Conservation (phyloP, 352 stramenopile genomes). For the Lagenidium giganteum region DNA sequence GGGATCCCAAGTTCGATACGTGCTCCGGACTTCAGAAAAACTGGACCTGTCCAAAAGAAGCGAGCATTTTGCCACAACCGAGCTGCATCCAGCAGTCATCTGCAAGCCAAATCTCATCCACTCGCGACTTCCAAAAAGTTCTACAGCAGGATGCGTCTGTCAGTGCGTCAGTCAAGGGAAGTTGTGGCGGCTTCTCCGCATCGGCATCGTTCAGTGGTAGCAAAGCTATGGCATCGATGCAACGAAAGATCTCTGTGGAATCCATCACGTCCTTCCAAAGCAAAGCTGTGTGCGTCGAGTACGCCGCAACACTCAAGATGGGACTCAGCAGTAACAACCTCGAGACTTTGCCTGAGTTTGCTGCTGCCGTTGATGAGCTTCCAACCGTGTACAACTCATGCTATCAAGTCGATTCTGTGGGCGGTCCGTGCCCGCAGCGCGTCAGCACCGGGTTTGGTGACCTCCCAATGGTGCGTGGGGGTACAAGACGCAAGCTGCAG, state of each 20-base stretch:
- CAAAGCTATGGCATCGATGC: conserved; percentile 19
- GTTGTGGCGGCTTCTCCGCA: conserved; percentile 18
- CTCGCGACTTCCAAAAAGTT: conserved; percentile 21
- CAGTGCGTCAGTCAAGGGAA: conserved; percentile 16
- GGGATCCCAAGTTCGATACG: conserved; percentile 9
- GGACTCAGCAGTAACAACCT: conserved; percentile 8
- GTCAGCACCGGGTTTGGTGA: conserved; percentile 16
- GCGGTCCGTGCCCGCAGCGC: conserved; percentile 14
- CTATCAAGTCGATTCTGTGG: conserved; percentile 10
- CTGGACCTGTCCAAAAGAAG: conserved; percentile 19
- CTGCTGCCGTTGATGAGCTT: conserved; percentile 8
- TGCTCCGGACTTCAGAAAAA: conserved; percentile 17
- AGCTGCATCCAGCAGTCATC: conserved; percentile 27
- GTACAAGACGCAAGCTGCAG: conserved; percentile 7
- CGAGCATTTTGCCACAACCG: conserved; percentile 16
- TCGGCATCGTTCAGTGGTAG: conserved; percentile 21
- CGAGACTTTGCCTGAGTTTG: conserved; percentile 15
- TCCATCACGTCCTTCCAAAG: conserved; percentile 15
- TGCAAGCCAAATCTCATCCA: conserved; percentile 18
- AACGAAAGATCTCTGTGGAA: conserved; percentile 18
- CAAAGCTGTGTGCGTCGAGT: conserved; percentile 19
- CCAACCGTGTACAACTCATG: conserved; percentile 10
- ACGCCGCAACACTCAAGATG: conserved; percentile 15
- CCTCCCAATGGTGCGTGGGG: conserved; percentile 3
- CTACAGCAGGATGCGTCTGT: conserved; percentile 19